A percentile compares a stretch with the other conserved stretches of the same genome.
Conservation (phyloP, 371 early-diverging fungal genomes). For the Actinomucor elegans region DNA sequence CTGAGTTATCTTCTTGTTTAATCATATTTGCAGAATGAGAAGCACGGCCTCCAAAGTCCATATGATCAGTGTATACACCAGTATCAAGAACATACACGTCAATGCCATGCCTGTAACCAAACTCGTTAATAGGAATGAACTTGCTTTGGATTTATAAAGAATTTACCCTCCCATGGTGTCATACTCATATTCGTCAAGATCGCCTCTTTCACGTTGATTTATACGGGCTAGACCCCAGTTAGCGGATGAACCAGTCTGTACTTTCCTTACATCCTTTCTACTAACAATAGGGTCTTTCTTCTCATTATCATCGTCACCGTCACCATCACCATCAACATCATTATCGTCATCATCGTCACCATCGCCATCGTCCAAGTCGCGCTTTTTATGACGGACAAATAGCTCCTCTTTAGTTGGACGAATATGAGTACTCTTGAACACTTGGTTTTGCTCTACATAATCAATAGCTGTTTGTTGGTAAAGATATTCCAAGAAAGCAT, state of each 20-base stretch:
- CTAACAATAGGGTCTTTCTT: too few relatives aligned
- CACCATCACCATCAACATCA: too few relatives aligned
- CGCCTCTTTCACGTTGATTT: conserved; percentile 34
- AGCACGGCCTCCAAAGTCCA: conserved; percentile 79
- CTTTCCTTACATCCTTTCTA: background rate
- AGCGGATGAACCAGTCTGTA: conserved; percentile 18
- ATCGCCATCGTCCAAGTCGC: background rate
- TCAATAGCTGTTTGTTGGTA: conserved; percentile 35
- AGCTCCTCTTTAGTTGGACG: background rate
- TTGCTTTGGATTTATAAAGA: background rate
- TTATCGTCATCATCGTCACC: too few relatives aligned
- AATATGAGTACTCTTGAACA: conserved; percentile 25
- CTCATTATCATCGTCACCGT: too few relatives aligned
- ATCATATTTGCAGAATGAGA: conserved; percentile 55
- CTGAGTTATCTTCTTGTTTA: conserved; percentile 51
- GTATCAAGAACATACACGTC: conserved; percentile 75
- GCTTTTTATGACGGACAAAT: too few relatives aligned
- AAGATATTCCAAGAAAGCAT: conserved; percentile 32
- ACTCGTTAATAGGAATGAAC: conserved; percentile 14
- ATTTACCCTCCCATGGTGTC: conserved; percentile 50
- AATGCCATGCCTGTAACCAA: conserved; percentile 36
- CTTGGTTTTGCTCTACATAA: conserved; percentile 53
- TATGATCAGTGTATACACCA: conserved; percentile 70
- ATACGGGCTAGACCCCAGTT: conserved; percentile 66
- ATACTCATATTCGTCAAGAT: conserved; percentile 41